Evolutionary conservation across 225 moss, liverwort and hornwort species (phyloP), one percentile per base, ranked within the genome.

Genomic region (Thuidium tamariscinum): DNA sequence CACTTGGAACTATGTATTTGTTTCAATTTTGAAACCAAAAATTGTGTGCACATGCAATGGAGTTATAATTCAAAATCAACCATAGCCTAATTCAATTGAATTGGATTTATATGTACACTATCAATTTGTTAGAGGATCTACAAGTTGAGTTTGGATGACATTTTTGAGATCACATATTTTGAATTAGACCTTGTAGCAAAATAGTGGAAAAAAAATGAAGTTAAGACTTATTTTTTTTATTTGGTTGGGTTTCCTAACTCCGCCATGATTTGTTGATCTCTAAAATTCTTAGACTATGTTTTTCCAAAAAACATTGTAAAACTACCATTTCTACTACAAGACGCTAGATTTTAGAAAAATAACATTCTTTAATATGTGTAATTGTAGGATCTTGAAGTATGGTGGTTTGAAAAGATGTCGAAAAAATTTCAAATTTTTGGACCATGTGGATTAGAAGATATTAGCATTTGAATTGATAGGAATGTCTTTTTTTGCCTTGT

Each of bases 41-140:
- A 20, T 18, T 66, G 6, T 46, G 46, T 46, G 10, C 23, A 67
- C 4, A 7, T 1, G 12, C 13, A 22, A 39, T 67, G 13, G 7
- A 67, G 1, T 37, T 67, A 39, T 37, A 21, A 21, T 67, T 7
- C 22, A 21, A 65, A 37, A 3, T 37, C 0, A 0, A 37, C 3
- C 0, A 13, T 4, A 67, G 22, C 37, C 12, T 67, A 20, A 36
- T 66, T 20, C 3, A n/a, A 19, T n/a, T 65, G 11, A n/a, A 3
- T n/a, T 65, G 20, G n/a, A 9, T 65, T 20, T n/a, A 65, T 5
- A 1, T n/a, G n/a, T 0, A 20, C 2, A 2, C 0, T 66, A 66
- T n/a, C 6, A 6, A 36, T 36, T 66, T 65, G 11, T 36, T 36
- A 36, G 6, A 2, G 0, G 0, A 36, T 3, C 36, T 66, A 36